Percentiles rank a stretch among this genome's conserved stretches.
Conservation (phyloP, 129 eudicot species). For the Calendula officinalis region DNA sequence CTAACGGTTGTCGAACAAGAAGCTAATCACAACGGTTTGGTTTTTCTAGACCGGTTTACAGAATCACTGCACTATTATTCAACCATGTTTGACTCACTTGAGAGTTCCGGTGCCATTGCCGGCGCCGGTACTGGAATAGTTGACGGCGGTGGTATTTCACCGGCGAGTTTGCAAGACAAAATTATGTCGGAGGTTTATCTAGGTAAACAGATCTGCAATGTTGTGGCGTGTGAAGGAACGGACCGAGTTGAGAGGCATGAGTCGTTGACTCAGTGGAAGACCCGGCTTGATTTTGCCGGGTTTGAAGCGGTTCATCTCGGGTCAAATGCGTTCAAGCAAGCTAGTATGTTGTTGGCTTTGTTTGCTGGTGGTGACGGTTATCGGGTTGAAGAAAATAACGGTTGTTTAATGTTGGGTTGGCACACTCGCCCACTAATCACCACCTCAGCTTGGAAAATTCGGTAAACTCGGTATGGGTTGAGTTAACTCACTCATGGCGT, state of each 20-base stretch:
- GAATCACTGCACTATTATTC: slow-evolving; percentile 83
- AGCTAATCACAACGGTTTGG: slow-evolving; percentile 62
- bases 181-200: slow-evolving; percentile 75
- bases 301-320: slow-evolving; percentile 70
- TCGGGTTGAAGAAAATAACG: slow-evolving; percentile 62
- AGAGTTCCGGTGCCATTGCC: slow-evolving; percentile 39
- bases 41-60: slow-evolving; percentile 69
- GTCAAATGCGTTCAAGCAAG: slow-evolving; percentile 79
- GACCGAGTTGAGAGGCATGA: slow-evolving; percentile 83
- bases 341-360: slow-evolving; percentile 69
- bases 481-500: slow-evolving; percentile 28
- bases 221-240: slow-evolving; percentile 75
- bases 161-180: slow-evolving; percentile 43
- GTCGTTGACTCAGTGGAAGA: slow-evolving; percentile 59
- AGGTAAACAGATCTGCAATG: slow-evolving; percentile 75
- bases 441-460: slow-evolving; percentile 84
- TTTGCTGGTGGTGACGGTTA: slow-evolving; percentile 88
- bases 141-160: slow-evolving; percentile 14
- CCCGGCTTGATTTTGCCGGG: slow-evolving; percentile 51
- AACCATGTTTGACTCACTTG: slow-evolving; percentile 75
- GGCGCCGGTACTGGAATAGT: slow-evolving; percentile 25
- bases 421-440: slow-evolving; percentile 77
- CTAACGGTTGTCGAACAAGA: slow-evolving; percentile 81
- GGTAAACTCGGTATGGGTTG: slow-evolving; percentile 22
- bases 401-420: slow-evolving; percentile 95